Base-by-base conservation (phyloP, 2,329 filamentous ascomycete species). In the Penicillium sp. region DNA sequence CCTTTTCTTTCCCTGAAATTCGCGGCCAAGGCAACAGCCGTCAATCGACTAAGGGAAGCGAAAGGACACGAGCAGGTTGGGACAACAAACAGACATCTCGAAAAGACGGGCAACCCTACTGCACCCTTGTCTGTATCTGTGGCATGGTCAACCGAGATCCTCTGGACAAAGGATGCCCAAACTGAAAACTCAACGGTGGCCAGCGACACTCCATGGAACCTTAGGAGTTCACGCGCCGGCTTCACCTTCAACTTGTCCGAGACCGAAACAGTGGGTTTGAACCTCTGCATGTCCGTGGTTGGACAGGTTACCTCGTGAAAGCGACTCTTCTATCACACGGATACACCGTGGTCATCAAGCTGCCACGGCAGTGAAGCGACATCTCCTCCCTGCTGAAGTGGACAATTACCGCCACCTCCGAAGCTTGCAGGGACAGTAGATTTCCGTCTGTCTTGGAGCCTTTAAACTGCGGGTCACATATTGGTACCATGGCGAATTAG, bases 161-260 rank as follows among this genome's bases (percentile, higher is more conserved):
- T 42, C 43, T 64, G 37, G 58, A 59, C 47, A 39, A 52, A 18
- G 25, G 46, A 38, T 62, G 56, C 55, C 73, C 70, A 0, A 76
- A 76, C 36, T 48, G 5, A 43, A 28, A 51, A 47, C 36, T 32
- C 8, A 49, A 59, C 24, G 47, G 56, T 50, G 48, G 62, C 4
- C 48, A 36, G 11, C 56, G 64, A 48, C 69, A 76, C 40, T 58
- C 50, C 47, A 46, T 59, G 8, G 47, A 35, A 6, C 45, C 49
- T 28, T 40, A 46, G 9, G 53, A 62, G 29, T 58, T 62, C 37
- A 61, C 49, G 8, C 48, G 46, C 37, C 27, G 35, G 41, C 45
- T 61, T 34, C 43, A 58, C 38, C 45, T 39, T 46, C 54, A 60
- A 46, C 55, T 60, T 43, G 36, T 37, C 9, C 43, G 37, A 32